Conservation (phyloP, 2,329 filamentous ascomycete species). For the Hymenotorrendiella dingleyae region DNA sequence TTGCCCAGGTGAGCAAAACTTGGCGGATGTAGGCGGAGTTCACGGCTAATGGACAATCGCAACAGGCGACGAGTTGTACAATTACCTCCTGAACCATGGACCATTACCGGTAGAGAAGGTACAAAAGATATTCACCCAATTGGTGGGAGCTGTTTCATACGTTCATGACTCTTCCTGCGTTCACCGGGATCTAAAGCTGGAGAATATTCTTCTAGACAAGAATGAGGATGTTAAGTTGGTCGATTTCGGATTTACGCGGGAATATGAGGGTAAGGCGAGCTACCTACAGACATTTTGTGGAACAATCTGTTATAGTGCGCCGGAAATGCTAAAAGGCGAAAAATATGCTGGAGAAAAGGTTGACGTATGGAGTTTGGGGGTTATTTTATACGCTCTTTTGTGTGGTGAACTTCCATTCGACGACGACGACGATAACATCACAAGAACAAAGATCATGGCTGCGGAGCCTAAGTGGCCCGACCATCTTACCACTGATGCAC, state of each 20-base stretch:
- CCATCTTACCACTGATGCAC: slow-evolving; percentile 70
- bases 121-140: slow-evolving; percentile 91
- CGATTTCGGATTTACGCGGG: slow-evolving; percentile 95
- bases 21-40: slow-evolving; percentile 14
- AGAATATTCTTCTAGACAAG: slow-evolving; percentile 94
- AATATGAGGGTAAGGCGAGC: slow-evolving; percentile 92
- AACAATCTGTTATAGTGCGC: slow-evolving; percentile 94
- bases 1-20: slow-evolving; percentile 65
- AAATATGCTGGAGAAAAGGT: slow-evolving; percentile 98
- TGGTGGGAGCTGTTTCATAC: slow-evolving; percentile 90
- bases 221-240: slow-evolving; percentile 96
- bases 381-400: slow-evolving; percentile 77
- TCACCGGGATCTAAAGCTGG: slow-evolving; percentile 92
- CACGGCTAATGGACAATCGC: slow-evolving; percentile 25
- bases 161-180: slow-evolving; percentile 95
- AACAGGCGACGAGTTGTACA: slow-evolving; percentile 89
- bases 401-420: slow-evolving; percentile 90
- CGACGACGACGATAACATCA: slow-evolving; percentile 86
- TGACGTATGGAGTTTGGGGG: slow-evolving; percentile 87
- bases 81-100: slow-evolving; percentile 85
- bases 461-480: slow-evolving; percentile 84
- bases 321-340: slow-evolving; percentile 97
- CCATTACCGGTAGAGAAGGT: slow-evolving; percentile 79
- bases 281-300: slow-evolving; percentile 97
- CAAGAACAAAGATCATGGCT: slow-evolving; percentile 76